Conservation (phyloP, 2,329 filamentous ascomycete genomes). For the Elsinoe perseae region DNA sequence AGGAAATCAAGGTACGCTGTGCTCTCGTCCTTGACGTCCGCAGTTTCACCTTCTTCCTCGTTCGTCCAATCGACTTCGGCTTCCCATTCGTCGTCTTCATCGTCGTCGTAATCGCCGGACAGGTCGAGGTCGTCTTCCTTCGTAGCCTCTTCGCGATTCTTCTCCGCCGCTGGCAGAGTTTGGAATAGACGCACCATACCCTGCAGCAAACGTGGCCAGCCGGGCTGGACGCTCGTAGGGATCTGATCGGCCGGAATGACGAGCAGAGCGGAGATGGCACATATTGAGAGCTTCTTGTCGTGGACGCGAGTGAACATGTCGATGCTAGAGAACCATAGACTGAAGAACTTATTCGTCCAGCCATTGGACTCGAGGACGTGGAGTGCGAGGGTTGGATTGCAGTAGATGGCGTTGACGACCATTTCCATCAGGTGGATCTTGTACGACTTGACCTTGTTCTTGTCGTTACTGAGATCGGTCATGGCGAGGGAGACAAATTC, state of each 20-base stretch:
- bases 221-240: constrained; percentile 84
- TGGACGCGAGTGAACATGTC: constrained; percentile 88
- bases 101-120: constrained; percentile 63
- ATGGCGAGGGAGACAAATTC: constrained; percentile 88
- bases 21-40: constrained; percentile 77
- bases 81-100: constrained; percentile 75
- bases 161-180: constrained; percentile 76
- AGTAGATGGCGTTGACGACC: constrained; percentile 96
- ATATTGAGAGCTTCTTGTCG: constrained; percentile 97
- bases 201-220: constrained; percentile 85
- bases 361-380: constrained; percentile 81
- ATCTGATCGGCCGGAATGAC: constrained; percentile 73
- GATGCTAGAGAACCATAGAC: constrained; percentile 94
- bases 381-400: constrained; percentile 80
- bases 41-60: constrained; percentile 55
- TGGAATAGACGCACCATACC: constrained; percentile 89
- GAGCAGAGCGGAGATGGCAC: constrained; percentile 80
- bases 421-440: constrained; percentile 97
- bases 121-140: constrained; percentile 73
- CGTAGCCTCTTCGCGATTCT: constrained; percentile 86
- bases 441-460: constrained; percentile 85
- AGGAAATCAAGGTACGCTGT: constrained; percentile 93
- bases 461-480: constrained; percentile 64
- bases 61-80: constrained; percentile 63
- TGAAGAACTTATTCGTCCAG: constrained; percentile 99